Evolutionary conservation across 78 protist species (phyloP).

Genomic region (Isochrysis galbana): DNA sequence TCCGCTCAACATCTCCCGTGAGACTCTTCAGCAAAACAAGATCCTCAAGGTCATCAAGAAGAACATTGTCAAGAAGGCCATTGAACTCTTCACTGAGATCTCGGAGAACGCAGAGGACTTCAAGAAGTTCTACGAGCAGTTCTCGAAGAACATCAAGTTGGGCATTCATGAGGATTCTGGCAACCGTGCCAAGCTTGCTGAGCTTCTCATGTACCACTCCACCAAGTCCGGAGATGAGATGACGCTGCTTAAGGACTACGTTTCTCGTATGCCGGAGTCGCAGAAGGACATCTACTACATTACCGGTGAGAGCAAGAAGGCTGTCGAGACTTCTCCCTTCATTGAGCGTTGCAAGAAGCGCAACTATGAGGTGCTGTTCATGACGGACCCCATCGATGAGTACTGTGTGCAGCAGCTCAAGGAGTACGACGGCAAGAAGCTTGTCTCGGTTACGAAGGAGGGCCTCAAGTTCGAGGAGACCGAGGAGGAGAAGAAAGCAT

Average conservation of each 20-base stretch:
- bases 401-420: slow-evolving; percentile 97
- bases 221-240: slow-evolving; percentile 86
- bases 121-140: slow-evolving; percentile 97
- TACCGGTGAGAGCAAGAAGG: slow-evolving; percentile 96
- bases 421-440: slow-evolving; percentile 98
- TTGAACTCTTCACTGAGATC: slow-evolving; percentile 96
- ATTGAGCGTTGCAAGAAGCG: slow-evolving; percentile 79
- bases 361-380: slow-evolving; percentile 88
- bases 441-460: slow-evolving; percentile 98
- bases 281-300: slow-evolving; percentile 99
- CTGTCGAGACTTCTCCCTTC: slow-evolving; percentile 79
- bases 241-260: slow-evolving; percentile 97
- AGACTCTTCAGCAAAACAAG: slow-evolving; percentile 98
- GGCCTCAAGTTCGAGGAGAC: slow-evolving; percentile 89
- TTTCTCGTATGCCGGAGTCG: slow-evolving; percentile 95
- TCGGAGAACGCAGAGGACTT: slow-evolving; percentile 96
- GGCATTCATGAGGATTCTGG: slow-evolving; percentile 99
- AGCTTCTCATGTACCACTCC: slow-evolving; percentile 95
- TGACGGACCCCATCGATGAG: slow-evolving; percentile 99
- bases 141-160: slow-evolving; percentile 96
- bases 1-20: slow-evolving; percentile 99
- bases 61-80: slow-evolving; percentile 97
- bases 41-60: slow-evolving; percentile 97
- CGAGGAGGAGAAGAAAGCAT: slow-evolving; percentile 93
- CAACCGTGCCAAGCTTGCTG: slow-evolving; percentile 95